Evolutionary conservation across 345 rosid genomes (phyloP), one percentile per base, ranked within the genome.

Genomic region (Acer negundo): DNA sequence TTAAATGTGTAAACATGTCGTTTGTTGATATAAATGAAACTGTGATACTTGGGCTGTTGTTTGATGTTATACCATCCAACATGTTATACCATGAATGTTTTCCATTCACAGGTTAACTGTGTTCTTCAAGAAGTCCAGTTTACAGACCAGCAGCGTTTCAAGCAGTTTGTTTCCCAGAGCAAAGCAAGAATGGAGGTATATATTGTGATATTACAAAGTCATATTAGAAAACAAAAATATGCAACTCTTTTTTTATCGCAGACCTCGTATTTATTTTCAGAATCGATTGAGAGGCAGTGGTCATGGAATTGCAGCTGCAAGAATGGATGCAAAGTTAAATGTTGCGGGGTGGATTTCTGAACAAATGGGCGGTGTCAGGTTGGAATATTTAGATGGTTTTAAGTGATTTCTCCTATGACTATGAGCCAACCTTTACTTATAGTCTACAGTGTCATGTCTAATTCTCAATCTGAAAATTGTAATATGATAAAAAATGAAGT

Each of bases 291-390:
- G 95, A 84, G 98, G 98, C 82, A 84, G 98, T 82, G 99, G 99
- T 69, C 97, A 96, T 11, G 94, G 90, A 82, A 82, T 96, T 81
- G 98, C 98, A 42, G 93, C 95, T 1, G 86, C 94, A 38, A 90
- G 99, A 83, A 90, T 94, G 98, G 97, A 91, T 83, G 98, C 97
- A 71, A 94, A 91, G 91, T 84, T 94, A 80, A 93, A 90, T 80
- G 69, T 85, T 80, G 89, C 98, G 11, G 99, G 98, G 74, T 94
- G 97, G 98, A 84, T 96, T 74, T 93, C 99, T 80, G 99, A 96
- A 79, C 99, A 94, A 87, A 96, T 96, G 97, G 94, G 97, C 84
- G 98, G 99, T 84, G 78, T 92, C 83, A 94, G 99, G 99, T 96
- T 73, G 68, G 81, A 81, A 67, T 79, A n/a, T 76, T 20, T 75